phyloP scores from a whole-genome alignment of 306 rosid species.

The Lathyrus sativus region DNA sequence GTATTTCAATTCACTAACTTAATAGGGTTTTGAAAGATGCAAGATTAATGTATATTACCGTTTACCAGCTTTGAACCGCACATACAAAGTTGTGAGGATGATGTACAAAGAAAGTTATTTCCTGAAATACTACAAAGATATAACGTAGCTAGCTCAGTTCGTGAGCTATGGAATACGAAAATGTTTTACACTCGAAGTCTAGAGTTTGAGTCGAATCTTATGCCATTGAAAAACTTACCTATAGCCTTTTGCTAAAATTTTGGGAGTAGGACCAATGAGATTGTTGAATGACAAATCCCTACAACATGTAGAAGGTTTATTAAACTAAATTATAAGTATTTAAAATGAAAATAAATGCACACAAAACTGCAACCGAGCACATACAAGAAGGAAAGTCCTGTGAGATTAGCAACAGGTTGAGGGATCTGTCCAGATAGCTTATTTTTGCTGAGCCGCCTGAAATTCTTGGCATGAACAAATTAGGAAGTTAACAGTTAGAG shows the following conservation, averaged over 20 bases:
- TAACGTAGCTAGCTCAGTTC: not conserved
- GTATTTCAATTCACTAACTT: constrained; percentile 23
- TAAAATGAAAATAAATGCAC: constrained; percentile 24
- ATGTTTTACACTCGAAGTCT: too few relatives aligned
- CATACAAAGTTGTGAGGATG: constrained; percentile 55
- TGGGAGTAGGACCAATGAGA: constrained; percentile 88
- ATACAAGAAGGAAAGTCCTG: constrained; percentile 81
- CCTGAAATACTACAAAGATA: constrained; percentile 70
- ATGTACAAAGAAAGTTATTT: constrained; percentile 72
- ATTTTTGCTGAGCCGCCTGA: constrained; percentile 92
- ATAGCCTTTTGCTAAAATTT: constrained; percentile 82
- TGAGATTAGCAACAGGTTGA: constrained; percentile 74
- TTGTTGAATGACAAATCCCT: constrained; percentile 95
- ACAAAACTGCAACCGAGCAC: constrained; percentile 36
- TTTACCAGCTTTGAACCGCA: constrained; percentile 61
- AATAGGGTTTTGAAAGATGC: constrained; percentile 23
- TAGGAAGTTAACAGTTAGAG: constrained; percentile 46
- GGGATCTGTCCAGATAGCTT: constrained; percentile 83
- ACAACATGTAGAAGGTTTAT: constrained; percentile 22
- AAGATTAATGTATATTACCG: constrained; percentile 55
- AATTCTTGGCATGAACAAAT: constrained; percentile 63
- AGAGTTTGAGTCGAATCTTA: not conserved
- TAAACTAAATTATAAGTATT: constrained; percentile 26
- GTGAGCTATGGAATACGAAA: too few relatives aligned
- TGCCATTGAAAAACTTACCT: constrained; percentile 61